These are phyloP conservation scores for Ceratocystis huliohia DNA, from an alignment of 2,329 filamentous ascomycete species.

Conservation along the genomic window DNA sequence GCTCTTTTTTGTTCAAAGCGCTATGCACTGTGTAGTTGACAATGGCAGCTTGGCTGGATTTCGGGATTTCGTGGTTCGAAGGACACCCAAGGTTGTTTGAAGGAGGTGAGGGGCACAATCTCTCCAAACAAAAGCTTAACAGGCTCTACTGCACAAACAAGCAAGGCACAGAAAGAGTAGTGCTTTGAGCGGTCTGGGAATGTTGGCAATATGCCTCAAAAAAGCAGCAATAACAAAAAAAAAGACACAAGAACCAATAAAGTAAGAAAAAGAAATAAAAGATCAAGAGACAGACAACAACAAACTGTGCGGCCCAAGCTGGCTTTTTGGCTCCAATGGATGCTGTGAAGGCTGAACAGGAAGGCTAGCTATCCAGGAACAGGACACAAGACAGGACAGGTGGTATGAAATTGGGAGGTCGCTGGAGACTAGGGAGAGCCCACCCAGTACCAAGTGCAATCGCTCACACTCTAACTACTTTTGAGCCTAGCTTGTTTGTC, in stretches of 20 bases:
- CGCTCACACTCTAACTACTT: background rate
- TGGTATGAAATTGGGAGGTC: slow-evolving; percentile 11
- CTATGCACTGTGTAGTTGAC: background rate
- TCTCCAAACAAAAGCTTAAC: slow-evolving; percentile 9
- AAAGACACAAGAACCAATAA: background rate
- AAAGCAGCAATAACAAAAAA: background rate
- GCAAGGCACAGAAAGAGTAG: background rate
- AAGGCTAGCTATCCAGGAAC: background rate
- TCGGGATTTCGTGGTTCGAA: background rate
- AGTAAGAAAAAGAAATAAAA: background rate
- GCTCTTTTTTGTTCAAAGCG: background rate
- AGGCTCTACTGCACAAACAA: slow-evolving; percentile 7
- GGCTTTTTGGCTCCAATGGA: background rate
- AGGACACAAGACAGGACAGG: slow-evolving; percentile 11
- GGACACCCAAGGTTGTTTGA: background rate
- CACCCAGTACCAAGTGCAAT: background rate
- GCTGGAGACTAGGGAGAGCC: background rate
- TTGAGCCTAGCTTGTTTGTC: background rate
- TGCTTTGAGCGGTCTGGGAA: background rate
- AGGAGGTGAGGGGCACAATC: slow-evolving; percentile 3
- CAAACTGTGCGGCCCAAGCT: background rate
- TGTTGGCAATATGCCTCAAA: background rate
- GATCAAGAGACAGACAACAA: background rate
- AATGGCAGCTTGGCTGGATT: background rate
- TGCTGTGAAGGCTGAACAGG: background rate